Evolutionary conservation across 495 filamentous ascomycete genomes (phyloP), one percentile per base, ranked within the genome.

Genomic region (Entonaema liquescens): DNA sequence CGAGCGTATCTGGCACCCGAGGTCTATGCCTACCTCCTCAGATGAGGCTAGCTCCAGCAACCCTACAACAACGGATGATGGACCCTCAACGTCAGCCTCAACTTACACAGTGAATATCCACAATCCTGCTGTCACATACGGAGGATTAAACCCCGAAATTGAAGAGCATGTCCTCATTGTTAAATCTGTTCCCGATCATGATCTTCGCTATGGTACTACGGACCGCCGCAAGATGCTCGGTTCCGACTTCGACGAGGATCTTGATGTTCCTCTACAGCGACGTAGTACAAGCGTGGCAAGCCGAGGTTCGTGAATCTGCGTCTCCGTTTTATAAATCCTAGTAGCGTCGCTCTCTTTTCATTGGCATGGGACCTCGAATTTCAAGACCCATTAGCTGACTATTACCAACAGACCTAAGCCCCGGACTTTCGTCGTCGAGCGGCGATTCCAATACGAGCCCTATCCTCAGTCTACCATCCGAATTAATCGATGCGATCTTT

Each of bases 401-500:
- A 15, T 49, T 70, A 67, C 44, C 53, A 61, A 29, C 42, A 76
- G 74, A 62, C 42, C 31, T 40, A 38, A 71, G 67, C 6, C 57
- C 60, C 13, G 36, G 17, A 35, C 50, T 21, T 54, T 50, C 59
- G 38, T 59, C 42, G 19, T 59, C 54, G 8, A 62, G 36, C n/a
- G 50, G 40, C 6, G 44, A 54, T 60, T 53, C 58, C 17, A 54
- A 62, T 40, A 25, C 52, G 35, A 61, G 68, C 21, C 66, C 38
- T 15, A 60, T 90, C 2, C 70, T 81, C 28, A 69, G 79, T 29
- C 83, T 93, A 1, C 92, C 92, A 3, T 53, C 84, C 38, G 92
- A 94, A 70, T 76, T 93, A 2, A 79, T 92, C 31, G 80, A 87
- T 59, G 73, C 82, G 13, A 89, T 93, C 50, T 71, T 92, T 13